Percentiles rank a stretch among this genome's conserved stretches.
Conservation (phyloP, 257 asterid genomes). For the Forsythia suspensa region DNA sequence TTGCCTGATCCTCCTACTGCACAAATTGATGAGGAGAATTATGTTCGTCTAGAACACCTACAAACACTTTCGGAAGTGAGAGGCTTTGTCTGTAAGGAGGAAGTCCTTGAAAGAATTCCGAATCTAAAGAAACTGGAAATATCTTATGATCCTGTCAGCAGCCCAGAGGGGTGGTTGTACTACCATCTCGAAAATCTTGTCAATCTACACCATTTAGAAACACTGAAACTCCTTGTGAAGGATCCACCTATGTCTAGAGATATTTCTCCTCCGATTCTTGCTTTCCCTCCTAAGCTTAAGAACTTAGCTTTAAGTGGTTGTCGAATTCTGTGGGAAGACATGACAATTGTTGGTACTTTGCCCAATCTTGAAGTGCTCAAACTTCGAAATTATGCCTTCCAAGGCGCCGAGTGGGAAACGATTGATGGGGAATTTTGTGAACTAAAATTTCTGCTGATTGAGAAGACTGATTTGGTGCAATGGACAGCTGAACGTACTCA, state of each 20-base stretch:
- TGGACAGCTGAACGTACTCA: slow-evolving; percentile 3
- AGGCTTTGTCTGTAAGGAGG: not conserved
- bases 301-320: not conserved
- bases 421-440: not conserved
- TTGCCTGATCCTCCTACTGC: not conserved
- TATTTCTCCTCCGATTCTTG: not conserved
- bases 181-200: slow-evolving; percentile 17
- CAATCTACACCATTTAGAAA: slow-evolving; percentile 15
- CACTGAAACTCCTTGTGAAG: not conserved
- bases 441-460: not conserved
- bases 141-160: not conserved
- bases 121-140: slow-evolving; percentile 11
- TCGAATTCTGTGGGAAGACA: not conserved
- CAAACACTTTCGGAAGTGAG: slow-evolving; percentile 19
- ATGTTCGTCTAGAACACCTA: slow-evolving; percentile 2
- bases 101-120: not conserved
- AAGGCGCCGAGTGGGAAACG: not conserved
- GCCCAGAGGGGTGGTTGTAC: not conserved
- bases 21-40: not conserved
- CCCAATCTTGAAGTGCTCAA: not conserved
- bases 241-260: not conserved
- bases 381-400: not conserved
- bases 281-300: not conserved
- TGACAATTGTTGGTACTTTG: not conserved
- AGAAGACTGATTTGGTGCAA: not conserved